Conservation (phyloP, 1,284 basidiomycete genomes). For the Phellinidium pouzarii region DNA sequence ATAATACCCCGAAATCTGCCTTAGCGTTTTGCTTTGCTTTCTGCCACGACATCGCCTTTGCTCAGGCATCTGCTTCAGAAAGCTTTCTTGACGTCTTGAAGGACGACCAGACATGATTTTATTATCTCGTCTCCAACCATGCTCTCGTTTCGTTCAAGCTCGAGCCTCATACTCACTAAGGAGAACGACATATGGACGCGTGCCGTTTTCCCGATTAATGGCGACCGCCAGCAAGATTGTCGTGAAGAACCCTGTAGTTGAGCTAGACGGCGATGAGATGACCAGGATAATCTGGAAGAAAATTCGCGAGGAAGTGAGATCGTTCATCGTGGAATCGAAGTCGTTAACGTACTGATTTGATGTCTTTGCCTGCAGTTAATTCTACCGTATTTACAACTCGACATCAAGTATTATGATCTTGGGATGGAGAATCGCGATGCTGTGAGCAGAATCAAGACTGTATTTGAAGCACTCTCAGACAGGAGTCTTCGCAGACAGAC, state of each 20-base stretch:
- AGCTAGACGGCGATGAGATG: conserved; percentile 97
- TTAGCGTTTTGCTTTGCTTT: neutral
- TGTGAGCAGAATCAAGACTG: conserved; percentile 34
- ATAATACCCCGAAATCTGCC: neutral
- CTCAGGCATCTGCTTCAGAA: neutral
- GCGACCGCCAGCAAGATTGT: conserved; percentile 51
- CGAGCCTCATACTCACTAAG: neutral
- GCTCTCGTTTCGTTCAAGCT: neutral
- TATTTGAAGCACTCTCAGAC: neutral
- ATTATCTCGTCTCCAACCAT: conserved; percentile 7
- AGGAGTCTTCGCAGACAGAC: conserved; percentile 57
- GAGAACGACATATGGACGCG: neutral
- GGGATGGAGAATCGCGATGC: conserved; percentile 89
- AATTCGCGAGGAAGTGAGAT: conserved; percentile 85
- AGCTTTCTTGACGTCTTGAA: neutral
- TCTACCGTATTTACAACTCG: conserved; percentile 88
- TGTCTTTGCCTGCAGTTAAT: conserved; percentile 59
- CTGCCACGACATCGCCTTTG: neutral
- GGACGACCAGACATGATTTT: neutral
- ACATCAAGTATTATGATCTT: conserved; percentile 98
- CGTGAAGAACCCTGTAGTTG: conserved; percentile 89
- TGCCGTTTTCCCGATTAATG: conserved; percentile 11
- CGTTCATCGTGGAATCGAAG: neutral
- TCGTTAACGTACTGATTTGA: conserved; percentile 1
- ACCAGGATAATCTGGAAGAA: conserved; percentile 99